Evolutionary conservation across 306 rosid genomes (phyloP), one percentile per base, ranked within the genome.

Genomic region (Astragalus glycyphyllos): DNA sequence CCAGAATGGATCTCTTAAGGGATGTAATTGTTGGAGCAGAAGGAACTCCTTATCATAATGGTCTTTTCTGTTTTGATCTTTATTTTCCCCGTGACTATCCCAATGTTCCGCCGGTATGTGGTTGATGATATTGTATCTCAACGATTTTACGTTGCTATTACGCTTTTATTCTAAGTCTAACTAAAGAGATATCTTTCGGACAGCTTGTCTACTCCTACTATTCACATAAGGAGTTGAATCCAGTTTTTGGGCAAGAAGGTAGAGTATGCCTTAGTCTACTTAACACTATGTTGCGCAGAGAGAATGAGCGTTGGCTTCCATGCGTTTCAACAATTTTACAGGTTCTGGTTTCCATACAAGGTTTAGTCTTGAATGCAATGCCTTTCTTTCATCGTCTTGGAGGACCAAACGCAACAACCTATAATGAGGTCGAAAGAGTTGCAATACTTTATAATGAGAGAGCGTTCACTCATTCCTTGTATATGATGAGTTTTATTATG

Each of bases 11-110:
- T 84, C 88, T 92, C 64, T 59, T 92, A 82, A 82, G 96, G 86
- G 98, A 96, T 74, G 96, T 86, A 35, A 92, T 92, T 68, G 58
- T 92, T 74, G 98, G 98, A 65, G 95, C 96, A 5, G 90, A 87
- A 83, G 98, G 98, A 31, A 92, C 98, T 65, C 98, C 98, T 59
- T 92, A 92, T 78, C 98, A 92, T 71, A 96, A 92, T 70, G 96
- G 96, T 23, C 87, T 92, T 67, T 92, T 89, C 86, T 92, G 89
- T 79, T 92, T 92, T 44, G 96, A 92, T 76, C 83, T 92, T 77
- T 84, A 73, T 82, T 87, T 92, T 78, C 98, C 98, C 51, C 29
- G 69, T 51, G 45, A 23, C 72, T 92, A 92, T 75, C 98, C 98
- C 14, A 81, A 71, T 74, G 82, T 50, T 42, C 96, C 98, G 1